Base-by-base conservation (phyloP, 1,139 yeast genomes). In the Candida glucosophila region DNA sequence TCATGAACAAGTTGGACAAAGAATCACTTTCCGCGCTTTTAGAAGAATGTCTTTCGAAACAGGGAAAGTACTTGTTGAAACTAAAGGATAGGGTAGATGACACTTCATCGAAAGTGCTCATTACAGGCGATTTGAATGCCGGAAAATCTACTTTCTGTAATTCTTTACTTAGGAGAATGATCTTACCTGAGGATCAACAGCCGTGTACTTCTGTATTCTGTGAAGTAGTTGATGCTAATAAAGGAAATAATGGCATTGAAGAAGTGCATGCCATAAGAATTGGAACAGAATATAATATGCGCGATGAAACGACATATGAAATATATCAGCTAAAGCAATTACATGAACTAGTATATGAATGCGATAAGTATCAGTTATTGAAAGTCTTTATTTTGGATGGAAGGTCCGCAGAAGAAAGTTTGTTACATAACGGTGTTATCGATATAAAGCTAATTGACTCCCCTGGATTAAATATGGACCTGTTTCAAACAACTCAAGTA, bases 191-290 rank as follows among this genome's bases (percentile, higher is more conserved):
- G 41, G 99, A 92, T 51, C 98, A 92, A 47, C 95, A 92, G 44
- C 99, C 99, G 1, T 88, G 97, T 43, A 92, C 99, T 0, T 78
- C 85, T 30, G 96, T 92, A 1, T 92, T 92, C 45, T 88, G 96
- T 51, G 98, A 92, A 52, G 92, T 92, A 3, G 62, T 83, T 12
- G 96, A 90, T 49, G 85, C 90, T 7, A 43, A 54, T 3, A 63
- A 73, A 22, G 86, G 77, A 28, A 90, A 90, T 45, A 58, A 65
- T 23, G 73, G 78, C 10, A 44, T 73, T n/a, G 97, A 90, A 50
- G 95, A 88, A 47, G 97, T 90, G 0, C 98, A 92, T 50, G 97
- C 98, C 0, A 75, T 92, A n/a, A 72, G 73, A 6, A 65, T 75
- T 12, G 81, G 76, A 2, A 43, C 51, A 5, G 60, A 58, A 1